These are phyloP conservation scores for Geosmithia putterillii DNA, from an alignment of 2,329 filamentous ascomycete species.

Conservation along the genomic window DNA sequence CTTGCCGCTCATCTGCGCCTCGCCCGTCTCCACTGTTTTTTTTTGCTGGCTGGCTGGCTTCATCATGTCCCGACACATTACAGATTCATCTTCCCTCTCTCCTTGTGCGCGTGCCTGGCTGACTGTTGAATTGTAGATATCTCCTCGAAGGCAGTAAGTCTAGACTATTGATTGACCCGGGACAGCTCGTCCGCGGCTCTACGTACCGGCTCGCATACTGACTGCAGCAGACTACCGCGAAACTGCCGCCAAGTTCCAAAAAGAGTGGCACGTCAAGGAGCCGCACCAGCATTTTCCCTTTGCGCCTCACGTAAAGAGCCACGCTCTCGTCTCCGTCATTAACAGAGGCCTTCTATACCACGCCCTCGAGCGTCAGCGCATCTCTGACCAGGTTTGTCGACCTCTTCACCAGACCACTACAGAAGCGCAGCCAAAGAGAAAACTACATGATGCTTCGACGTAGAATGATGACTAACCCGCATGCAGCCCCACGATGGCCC, in stretches of 20 bases:
- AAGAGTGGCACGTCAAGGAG: conserved; percentile 53
- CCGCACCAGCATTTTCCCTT: conserved; percentile 52
- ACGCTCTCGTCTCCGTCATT: conserved; percentile 49
- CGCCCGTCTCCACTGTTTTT: background rate
- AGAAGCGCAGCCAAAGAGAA: background rate
- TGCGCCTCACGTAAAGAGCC: conserved; percentile 51
- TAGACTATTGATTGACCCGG: background rate
- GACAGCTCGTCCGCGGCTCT: background rate
- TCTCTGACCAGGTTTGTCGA: conserved; percentile 33
- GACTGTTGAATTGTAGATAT: conserved; percentile 28
- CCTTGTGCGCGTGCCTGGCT: background rate
- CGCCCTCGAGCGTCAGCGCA: conserved; percentile 43
- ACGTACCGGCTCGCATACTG: conserved; percentile 1
- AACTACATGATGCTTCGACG: background rate
- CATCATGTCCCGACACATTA: background rate
- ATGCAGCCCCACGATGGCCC: conserved; percentile 12
- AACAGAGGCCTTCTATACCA: conserved; percentile 53
- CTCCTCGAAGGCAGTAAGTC: conserved; percentile 50
- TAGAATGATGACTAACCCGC: no score
- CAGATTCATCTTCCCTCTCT: background rate
- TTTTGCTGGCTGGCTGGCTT: background rate
- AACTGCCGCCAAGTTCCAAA: conserved; percentile 54
- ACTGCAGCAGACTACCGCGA: conserved; percentile 47
- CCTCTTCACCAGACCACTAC: background rate
- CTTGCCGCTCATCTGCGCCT: background rate